Conservation (phyloP, 169 alveolate genomes). For the Plasmodium gallinaceum region DNA sequence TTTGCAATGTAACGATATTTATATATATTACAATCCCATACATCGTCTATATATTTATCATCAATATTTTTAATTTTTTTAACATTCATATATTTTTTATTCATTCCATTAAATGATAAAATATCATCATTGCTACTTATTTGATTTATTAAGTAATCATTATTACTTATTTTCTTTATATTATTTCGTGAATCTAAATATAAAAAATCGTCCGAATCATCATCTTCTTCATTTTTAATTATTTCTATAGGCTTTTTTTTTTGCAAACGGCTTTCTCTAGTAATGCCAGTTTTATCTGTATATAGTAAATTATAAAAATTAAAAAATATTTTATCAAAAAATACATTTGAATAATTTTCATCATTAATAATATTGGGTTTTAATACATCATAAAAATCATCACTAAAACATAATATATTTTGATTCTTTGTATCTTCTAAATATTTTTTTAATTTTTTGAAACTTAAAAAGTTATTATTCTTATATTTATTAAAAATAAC, state of each 20-base stretch:
- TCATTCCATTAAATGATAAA: slow-evolving; percentile 5
- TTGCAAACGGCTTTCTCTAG: background rate
- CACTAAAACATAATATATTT: background rate
- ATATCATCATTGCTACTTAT: background rate
- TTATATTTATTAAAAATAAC: slow-evolving; percentile 74
- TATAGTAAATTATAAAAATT: slow-evolving; percentile 35
- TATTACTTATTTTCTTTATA: background rate
- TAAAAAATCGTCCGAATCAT: slow-evolving; percentile 27
- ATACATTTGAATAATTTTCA: slow-evolving; percentile 40
- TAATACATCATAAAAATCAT: slow-evolving; percentile 44
- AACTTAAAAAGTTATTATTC: slow-evolving; percentile 29
- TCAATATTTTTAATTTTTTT: slow-evolving; percentile 38
- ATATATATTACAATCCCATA: slow-evolving; percentile 5
- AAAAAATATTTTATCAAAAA: slow-evolving; percentile 48
- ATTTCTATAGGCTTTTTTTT: slow-evolving; percentile 18
- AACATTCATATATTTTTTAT: slow-evolving; percentile 28
- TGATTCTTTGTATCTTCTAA: slow-evolving; percentile 4
- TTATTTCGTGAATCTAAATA: background rate
- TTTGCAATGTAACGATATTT: slow-evolving; percentile 17
- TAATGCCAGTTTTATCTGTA: background rate
- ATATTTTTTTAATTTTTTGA: slow-evolving; percentile 28
- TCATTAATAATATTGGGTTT: slow-evolving; percentile 22
- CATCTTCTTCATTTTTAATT: slow-evolving; percentile 12
- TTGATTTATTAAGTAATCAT: background rate
- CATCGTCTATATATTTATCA: slow-evolving; percentile 32